phyloP scores from a whole-genome alignment of 257 asterid species.

The Solanum lignicaule region DNA sequence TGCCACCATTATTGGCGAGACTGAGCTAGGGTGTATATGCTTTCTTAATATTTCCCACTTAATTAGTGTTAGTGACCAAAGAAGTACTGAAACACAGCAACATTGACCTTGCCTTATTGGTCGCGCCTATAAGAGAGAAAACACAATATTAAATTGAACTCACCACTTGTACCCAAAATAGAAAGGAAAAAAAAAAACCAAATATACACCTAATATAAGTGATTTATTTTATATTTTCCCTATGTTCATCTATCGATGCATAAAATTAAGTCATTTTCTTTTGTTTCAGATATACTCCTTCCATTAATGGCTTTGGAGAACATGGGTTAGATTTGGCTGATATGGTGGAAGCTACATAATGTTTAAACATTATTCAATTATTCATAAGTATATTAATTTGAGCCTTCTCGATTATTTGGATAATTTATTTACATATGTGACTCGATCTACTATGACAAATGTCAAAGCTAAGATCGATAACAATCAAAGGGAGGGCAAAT shows the following conservation, averaged over 20 bases:
- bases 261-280: not conserved
- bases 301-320: not conserved
- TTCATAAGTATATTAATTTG: not conserved
- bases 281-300: not conserved
- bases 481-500: not conserved
- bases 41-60: not conserved
- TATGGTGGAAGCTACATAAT: not conserved
- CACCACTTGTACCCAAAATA: not conserved
- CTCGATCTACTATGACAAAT: not conserved
- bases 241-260: not conserved
- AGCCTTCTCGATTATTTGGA: not conserved
- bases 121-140: not conserved
- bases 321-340: not conserved
- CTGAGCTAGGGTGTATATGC: not conserved
- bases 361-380: not conserved
- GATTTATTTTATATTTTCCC: not conserved
- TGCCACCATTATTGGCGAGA: not conserved
- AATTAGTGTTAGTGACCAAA: not conserved
- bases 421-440: not conserved
- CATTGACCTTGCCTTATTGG: not conserved
- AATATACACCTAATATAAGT: not conserved
- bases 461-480: not conserved
- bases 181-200: accelerated
- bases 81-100: not conserved
- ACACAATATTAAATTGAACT: not conserved